phyloP scores from a whole-genome alignment of 2,329 filamentous ascomycete genomes.

The Huntiella decipiens region DNA sequence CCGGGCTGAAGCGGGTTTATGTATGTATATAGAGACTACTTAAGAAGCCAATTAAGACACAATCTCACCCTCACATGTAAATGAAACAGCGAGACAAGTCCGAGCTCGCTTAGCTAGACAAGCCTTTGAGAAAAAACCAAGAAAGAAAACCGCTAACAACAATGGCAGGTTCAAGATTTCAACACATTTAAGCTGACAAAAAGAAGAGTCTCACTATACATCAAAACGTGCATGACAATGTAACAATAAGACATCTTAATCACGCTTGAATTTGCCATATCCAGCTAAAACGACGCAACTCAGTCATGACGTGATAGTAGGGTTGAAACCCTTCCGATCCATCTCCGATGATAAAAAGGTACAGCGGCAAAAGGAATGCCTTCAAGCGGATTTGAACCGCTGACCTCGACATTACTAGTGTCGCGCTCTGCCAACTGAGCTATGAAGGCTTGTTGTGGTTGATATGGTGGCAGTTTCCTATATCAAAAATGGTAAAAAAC shows the following conservation, averaged over 20 bases:
- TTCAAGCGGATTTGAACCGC: slow-evolving; percentile 5
- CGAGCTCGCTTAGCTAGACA: background rate
- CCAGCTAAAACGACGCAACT: background rate
- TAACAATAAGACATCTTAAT: no score
- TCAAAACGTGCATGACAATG: background rate
- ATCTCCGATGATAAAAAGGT: background rate
- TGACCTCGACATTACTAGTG: slow-evolving; percentile 9
- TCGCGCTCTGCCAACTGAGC: slow-evolving; percentile 11
- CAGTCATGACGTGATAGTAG: background rate
- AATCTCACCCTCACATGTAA: background rate
- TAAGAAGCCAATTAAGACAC: background rate
- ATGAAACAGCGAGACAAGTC: slow-evolving; percentile 9
- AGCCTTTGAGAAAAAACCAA: background rate
- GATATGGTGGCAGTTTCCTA: background rate
- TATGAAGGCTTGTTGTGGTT: slow-evolving; percentile 1
- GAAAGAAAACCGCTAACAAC: no score
- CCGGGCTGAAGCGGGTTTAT: no score
- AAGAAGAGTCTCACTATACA: background rate
- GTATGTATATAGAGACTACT: no score
- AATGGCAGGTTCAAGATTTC: background rate
- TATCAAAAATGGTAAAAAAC: background rate
- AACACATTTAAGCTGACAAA: background rate
- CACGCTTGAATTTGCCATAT: background rate
- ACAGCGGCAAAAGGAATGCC: background rate
- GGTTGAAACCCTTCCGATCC: background rate